Evolutionary conservation across 2,329 filamentous ascomycete species (phyloP).

Genomic region (Trichoderma pleuroti): DNA sequence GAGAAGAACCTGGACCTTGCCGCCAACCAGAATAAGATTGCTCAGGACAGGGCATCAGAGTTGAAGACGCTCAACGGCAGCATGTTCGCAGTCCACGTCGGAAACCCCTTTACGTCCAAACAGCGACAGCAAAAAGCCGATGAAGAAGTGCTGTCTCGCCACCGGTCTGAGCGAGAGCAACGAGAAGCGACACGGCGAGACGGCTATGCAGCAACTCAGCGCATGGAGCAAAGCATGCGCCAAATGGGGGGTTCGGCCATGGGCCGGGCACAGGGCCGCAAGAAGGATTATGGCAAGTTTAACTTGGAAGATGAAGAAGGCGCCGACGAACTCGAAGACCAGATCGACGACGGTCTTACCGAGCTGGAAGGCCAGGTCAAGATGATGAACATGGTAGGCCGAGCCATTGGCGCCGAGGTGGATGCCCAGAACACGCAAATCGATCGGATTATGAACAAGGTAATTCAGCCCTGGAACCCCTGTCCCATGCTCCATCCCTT

Average conservation of each 20-base stretch:
- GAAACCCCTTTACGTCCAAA: conserved; percentile 72
- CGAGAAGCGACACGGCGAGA: conserved; percentile 59
- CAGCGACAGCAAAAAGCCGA: conserved; percentile 63
- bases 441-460: conserved; percentile 74
- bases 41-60: conserved; percentile 76
- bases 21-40: conserved; percentile 68
- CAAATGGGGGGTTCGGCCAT: conserved; percentile 35
- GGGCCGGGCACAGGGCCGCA: conserved; percentile 32
- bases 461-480: conserved; percentile 34
- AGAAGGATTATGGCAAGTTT: conserved; percentile 58
- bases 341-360: conserved; percentile 57
- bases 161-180: conserved; percentile 62
- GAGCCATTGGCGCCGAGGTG: conserved; percentile 71
- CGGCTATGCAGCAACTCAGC: conserved; percentile 49
- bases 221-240: conserved; percentile 51
- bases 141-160: conserved; percentile 64
- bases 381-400: conserved; percentile 69
- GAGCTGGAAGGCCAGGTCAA: conserved; percentile 68
- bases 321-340: conserved; percentile 43
- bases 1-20: conserved; percentile 81
- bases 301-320: conserved; percentile 70
- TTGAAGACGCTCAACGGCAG: conserved; percentile 81
- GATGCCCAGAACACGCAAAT: conserved; percentile 73
- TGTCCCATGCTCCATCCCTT: not conserved
- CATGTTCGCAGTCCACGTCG: conserved; percentile 84